phyloP scores from a whole-genome alignment of 257 asterid genomes.

The Nicotiana benthamiana region DNA sequence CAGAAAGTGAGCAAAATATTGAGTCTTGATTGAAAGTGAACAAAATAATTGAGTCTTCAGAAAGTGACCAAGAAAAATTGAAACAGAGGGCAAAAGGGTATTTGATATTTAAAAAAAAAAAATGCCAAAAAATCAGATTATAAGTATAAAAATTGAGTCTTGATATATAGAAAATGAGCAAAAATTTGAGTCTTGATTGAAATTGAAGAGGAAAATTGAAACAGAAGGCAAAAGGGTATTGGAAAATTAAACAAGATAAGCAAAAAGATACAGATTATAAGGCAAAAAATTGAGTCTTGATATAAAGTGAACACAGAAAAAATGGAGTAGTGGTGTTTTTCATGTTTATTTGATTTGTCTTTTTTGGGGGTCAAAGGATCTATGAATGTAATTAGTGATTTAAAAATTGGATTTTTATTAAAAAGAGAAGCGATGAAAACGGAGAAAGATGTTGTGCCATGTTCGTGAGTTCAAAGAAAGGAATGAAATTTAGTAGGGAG shows the following conservation, averaged over 20 bases:
- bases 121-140: background rate
- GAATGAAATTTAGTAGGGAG: constrained; percentile 7
- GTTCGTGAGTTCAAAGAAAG: constrained; percentile 23
- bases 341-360: background rate
- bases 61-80: background rate
- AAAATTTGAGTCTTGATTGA: constrained; percentile 10
- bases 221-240: background rate
- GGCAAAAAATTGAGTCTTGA: constrained; percentile 6
- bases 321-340: background rate
- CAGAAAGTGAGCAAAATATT: too few relatives aligned
- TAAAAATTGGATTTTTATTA: background rate
- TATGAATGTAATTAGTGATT: background rate
- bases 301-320: background rate
- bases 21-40: background rate
- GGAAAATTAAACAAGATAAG: background rate
- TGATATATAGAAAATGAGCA: background rate
- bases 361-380: background rate
- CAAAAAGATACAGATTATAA: background rate
- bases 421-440: constrained; percentile 7
- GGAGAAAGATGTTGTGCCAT: constrained; percentile 31
- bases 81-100: background rate
- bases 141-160: background rate
- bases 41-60: background rate
- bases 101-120: too few relatives aligned
- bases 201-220: background rate